Evolutionary conservation across 1,284 basidiomycete species (phyloP), one percentile per base, ranked within the genome.

Genomic region (Fomitopsis pinicola): DNA sequence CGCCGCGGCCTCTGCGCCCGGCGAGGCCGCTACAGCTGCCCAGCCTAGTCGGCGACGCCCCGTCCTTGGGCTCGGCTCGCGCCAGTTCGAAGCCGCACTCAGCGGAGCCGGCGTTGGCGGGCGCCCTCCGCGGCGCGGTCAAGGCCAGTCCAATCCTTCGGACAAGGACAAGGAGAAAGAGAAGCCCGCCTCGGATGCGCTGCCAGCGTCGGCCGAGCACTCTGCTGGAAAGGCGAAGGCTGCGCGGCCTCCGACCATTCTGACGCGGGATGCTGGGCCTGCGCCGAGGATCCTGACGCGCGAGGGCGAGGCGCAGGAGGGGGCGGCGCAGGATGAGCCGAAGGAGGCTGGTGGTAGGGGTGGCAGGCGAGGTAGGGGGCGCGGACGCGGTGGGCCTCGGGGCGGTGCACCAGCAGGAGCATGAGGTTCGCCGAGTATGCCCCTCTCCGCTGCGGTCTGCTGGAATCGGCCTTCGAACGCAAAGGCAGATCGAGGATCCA

Each of bases 31-130:
- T 2, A 28, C 67, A 8, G 46, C 57, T 17, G 62, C 64, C 3
- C 50, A 68, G 10, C 63, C 64, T 26, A 59, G 73, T 1, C 80
- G 82, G 46, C 80, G 83, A 8, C 81, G 87, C 6, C 86, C 86
- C 3, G 75, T 85, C 26, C 72, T 89, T 33, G 84, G 84, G 0
- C 66, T 86, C 12, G 85, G 78, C 0, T 82, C 82, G n/a, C 78
- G 87, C 26, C 84, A 87, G 55, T 85, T 89, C 60, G 86, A 88
- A 66, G 86, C 82, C 0, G 87, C 87, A 1, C 73, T 89, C 40
- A 87, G 71, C 61, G 82, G 84, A 2, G 83, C 80, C 0, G 83
- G 83, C 1, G 79, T 83, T 4, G 15, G 38, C 22, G 0, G 83
- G 82, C 2, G 79, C 83, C 6, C 57, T 19, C 26, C 30, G 17